Conservation (phyloP, 164 flowering plant genomes). For the Magnolia kwangsiensis region DNA sequence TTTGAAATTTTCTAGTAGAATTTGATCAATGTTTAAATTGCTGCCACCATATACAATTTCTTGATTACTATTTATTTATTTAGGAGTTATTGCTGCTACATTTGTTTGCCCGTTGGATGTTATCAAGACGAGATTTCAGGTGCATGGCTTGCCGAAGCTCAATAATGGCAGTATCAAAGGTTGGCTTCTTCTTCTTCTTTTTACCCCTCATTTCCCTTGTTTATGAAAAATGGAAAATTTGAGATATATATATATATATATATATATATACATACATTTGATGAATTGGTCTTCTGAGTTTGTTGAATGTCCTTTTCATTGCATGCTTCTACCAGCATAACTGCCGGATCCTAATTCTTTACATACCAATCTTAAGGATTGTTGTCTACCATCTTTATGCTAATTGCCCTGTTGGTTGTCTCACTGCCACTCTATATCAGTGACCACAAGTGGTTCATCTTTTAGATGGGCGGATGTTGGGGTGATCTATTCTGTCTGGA, state of each 20-base stretch:
- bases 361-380: no score
- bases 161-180: constrained; percentile 50
- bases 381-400: no score
- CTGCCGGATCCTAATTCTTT: not conserved
- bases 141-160: constrained; percentile 74
- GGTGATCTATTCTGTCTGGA: no score
- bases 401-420: no score
- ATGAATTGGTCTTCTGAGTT: no score
- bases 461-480: no score
- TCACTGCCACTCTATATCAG: no score
- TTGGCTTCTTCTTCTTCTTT: constrained; percentile 12
- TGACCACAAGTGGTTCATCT: no score
- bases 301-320: no score
- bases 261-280: no score
- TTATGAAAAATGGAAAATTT: not conserved
- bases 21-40: not conserved
- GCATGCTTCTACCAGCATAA: not conserved
- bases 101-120: constrained; percentile 99
- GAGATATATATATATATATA: no score
- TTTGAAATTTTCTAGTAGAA: not conserved
- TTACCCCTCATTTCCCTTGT: not conserved
- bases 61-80: constrained; percentile 4
- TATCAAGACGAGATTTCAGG: constrained; percentile 93
- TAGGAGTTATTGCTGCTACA: constrained; percentile 91
- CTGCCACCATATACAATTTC: not conserved